Percentiles rank a stretch among this genome's conserved stretches.
phyloP scores from a whole-genome alignment of 208 protist species.

The Trypanosoma platydactyli region DNA sequence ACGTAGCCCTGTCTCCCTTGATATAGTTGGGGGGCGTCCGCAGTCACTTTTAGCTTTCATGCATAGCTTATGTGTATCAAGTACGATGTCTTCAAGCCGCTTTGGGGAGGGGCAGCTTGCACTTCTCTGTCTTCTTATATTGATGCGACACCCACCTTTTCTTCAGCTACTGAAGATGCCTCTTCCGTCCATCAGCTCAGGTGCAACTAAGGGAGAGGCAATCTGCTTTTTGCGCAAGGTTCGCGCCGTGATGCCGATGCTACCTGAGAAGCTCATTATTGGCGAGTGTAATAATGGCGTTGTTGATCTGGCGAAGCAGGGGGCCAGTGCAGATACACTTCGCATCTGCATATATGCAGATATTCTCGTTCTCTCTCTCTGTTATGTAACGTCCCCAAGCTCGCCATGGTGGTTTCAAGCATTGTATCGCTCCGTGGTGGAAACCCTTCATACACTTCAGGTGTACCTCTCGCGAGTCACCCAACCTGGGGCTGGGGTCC shows the following conservation, averaged over 20 bases:
- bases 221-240: conserved; percentile 13
- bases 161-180: conserved; percentile 1
- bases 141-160: conserved; percentile 15
- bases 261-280: conserved; percentile 12
- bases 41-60: conserved; percentile 12
- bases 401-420: conserved; percentile 16
- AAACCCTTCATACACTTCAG: conserved; percentile 23
- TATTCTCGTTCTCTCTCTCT: conserved; percentile 24
- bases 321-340: conserved; percentile 1
- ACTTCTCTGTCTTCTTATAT: conserved; percentile 24
- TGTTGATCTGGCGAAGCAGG: not conserved
- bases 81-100: not conserved
- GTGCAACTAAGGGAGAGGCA: conserved; percentile 1
- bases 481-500: not conserved
- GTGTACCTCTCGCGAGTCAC: not conserved
- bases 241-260: conserved; percentile 20
- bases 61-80: conserved; percentile 17
- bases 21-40: not conserved
- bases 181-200: conserved; percentile 7
- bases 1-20: not conserved
- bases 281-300: not conserved
- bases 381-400: conserved; percentile 23
- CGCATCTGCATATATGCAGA: conserved; percentile 21
- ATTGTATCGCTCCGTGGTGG: conserved; percentile 21
- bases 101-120: conserved; percentile 25